Percentiles rank a stretch among this genome's conserved stretches.
These are phyloP conservation scores for Sordariomycetes sp. DNA, from an alignment of 2,329 filamentous ascomycete genomes.

Conservation along the genomic window DNA sequence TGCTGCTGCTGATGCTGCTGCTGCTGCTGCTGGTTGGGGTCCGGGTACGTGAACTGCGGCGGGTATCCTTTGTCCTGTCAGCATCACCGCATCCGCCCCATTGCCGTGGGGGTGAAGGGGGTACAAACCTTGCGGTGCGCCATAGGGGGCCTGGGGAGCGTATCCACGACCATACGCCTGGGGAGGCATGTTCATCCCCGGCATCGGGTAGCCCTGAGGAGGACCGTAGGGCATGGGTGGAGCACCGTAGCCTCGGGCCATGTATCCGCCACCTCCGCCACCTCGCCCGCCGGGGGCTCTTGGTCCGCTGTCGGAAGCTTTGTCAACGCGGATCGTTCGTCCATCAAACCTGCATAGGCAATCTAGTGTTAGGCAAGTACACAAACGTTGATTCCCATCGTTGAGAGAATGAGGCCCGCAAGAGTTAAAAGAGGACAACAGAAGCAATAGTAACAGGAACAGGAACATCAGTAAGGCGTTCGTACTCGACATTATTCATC, in stretches of 20 bases:
- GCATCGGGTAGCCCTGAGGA: slow-evolving; percentile 21
- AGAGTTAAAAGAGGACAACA: slow-evolving; percentile 7
- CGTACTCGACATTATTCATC: slow-evolving; percentile 90
- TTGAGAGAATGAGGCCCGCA: background rate
- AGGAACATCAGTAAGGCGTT: background rate
- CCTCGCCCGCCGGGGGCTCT: slow-evolving; percentile 45
- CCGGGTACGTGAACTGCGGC: slow-evolving; percentile 2
- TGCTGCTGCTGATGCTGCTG: slow-evolving; percentile 24
- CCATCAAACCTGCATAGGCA: slow-evolving; percentile 68
- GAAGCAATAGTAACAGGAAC: background rate
- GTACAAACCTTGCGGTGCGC: slow-evolving; percentile 29
- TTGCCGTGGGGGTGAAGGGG: background rate
- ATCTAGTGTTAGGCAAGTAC: slow-evolving; percentile 4
- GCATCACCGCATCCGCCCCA: background rate
- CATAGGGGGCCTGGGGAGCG: slow-evolving; percentile 22
- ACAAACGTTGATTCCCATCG: slow-evolving; percentile 5
- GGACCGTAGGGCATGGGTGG: slow-evolving; percentile 24
- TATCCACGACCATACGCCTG: slow-evolving; percentile 27
- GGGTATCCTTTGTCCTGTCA: slow-evolving; percentile 2
- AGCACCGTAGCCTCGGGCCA: slow-evolving; percentile 32
- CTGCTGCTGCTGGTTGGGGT: slow-evolving; percentile 22
- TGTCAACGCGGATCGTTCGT: slow-evolving; percentile 88
- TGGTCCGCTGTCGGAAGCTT: slow-evolving; percentile 71
- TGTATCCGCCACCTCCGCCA: slow-evolving; percentile 29
- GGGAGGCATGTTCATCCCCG: slow-evolving; percentile 24